Conservation (phyloP, 1,139 yeast genomes). For the Lodderomyces elongisporus region DNA sequence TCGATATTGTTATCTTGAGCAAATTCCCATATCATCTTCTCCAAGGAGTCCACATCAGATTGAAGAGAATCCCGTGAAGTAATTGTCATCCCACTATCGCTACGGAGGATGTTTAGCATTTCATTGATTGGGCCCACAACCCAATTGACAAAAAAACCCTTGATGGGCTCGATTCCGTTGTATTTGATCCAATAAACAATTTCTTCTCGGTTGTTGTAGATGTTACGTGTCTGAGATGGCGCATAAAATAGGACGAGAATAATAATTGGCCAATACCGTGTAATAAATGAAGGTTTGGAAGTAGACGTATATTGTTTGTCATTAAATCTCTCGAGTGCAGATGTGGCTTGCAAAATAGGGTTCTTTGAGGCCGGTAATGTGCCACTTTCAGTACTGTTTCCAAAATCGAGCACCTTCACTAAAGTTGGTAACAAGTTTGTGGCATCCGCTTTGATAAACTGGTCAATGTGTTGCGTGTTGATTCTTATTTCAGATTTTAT, state of each 20-base stretch:
- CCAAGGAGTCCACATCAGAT: constrained; percentile 75
- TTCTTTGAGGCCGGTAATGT: constrained; percentile 5
- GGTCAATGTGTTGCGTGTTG: constrained; percentile 22
- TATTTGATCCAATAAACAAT: constrained; percentile 52
- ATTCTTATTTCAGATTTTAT: constrained; percentile 18
- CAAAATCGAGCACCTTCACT: constrained; percentile 9
- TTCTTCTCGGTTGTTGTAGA: constrained; percentile 47
- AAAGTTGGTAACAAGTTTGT: constrained; percentile 10
- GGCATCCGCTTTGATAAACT: constrained; percentile 17
- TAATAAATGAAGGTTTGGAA: constrained; percentile 43
- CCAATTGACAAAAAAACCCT: constrained; percentile 78
- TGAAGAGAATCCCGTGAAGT: constrained; percentile 74
- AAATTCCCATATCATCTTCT: constrained; percentile 82
- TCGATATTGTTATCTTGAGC: constrained; percentile 40
- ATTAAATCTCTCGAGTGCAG: constrained; percentile 10
- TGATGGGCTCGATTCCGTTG: constrained; percentile 57
- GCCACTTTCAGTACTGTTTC: constrained; percentile 9
- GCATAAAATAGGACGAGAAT: constrained; percentile 40
- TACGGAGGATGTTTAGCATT: constrained; percentile 73
- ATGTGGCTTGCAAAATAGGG: constrained; percentile 6
- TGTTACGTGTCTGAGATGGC: constrained; percentile 40
- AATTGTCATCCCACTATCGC: constrained; percentile 74
- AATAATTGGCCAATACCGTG: constrained; percentile 67
- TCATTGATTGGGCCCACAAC: constrained; percentile 70
- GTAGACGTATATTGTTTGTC: constrained; percentile 12